Percentiles rank a stretch among this genome's conserved stretches.
Conservation (phyloP, 2,329 filamentous ascomycete species). For the Cordyceps tenuipes region DNA sequence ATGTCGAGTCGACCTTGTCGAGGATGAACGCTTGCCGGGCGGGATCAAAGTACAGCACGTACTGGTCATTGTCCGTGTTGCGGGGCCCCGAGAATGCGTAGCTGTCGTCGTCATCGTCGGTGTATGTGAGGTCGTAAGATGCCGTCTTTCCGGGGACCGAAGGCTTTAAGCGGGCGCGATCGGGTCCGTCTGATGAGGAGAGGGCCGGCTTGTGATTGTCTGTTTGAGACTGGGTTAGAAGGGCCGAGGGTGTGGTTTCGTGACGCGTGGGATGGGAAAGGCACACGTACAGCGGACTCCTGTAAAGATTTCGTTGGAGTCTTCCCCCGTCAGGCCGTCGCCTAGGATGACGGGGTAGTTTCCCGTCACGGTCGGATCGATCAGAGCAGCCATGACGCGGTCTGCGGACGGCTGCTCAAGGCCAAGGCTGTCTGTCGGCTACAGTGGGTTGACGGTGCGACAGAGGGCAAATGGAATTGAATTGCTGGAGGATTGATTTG, state of each 20-base stretch:
- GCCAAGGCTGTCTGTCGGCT: too few species aligned
- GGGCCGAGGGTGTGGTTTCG: not conserved
- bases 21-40: slow-evolving; percentile 68
- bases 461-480: not conserved
- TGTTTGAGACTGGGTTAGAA: slow-evolving; percentile 21
- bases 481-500: not conserved
- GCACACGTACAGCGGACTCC: slow-evolving; percentile 47
- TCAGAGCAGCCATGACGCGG: slow-evolving; percentile 29
- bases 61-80: slow-evolving; percentile 47
- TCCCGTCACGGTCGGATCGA: slow-evolving; percentile 52
- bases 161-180: slow-evolving; percentile 43
- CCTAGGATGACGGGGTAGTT: slow-evolving; percentile 58
- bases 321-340: slow-evolving; percentile 49
- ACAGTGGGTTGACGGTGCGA: too few species aligned
- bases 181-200: slow-evolving; percentile 40
- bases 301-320: slow-evolving; percentile 50
- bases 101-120: slow-evolving; percentile 41
- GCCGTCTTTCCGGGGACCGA: slow-evolving; percentile 38
- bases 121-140: slow-evolving; percentile 48
- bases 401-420: not conserved
- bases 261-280: not conserved
- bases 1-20: slow-evolving; percentile 71
- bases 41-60: slow-evolving; percentile 68
- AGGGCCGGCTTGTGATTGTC: slow-evolving; percentile 55
- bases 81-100: slow-evolving; percentile 55